These are phyloP conservation scores for Ceratonia siliqua DNA, from an alignment of 306 rosid genomes.

Conservation along the genomic window DNA sequence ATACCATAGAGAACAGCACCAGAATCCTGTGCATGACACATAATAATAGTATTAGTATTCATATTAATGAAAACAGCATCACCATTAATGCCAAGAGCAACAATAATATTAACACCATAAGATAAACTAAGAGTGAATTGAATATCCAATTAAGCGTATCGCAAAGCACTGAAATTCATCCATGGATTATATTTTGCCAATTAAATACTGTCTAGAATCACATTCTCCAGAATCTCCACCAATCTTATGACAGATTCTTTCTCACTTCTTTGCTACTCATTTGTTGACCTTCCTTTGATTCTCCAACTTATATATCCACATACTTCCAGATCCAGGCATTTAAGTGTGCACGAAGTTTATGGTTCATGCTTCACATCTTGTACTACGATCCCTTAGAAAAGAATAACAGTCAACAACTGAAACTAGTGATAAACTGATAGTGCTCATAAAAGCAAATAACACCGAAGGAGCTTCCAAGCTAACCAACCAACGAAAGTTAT, in stretches of 20 bases:
- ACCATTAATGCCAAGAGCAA: conserved; percentile 20
- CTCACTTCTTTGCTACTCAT: background rate
- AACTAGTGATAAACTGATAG: background rate
- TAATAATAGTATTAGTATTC: background rate
- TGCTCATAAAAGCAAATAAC: background rate
- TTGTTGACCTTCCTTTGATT: background rate
- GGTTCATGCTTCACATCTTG: background rate
- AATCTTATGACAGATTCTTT: background rate
- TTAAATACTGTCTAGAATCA: background rate
- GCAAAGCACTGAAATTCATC: conserved; percentile 12
- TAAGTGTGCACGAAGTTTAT: background rate
- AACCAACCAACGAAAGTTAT: background rate
- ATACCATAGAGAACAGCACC: conserved; percentile 31
- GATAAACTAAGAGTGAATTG: background rate
- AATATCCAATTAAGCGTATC: background rate
- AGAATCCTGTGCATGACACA: conserved; percentile 44
- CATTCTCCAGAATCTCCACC: conserved; percentile 5
- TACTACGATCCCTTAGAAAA: background rate
- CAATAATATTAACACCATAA: conserved; percentile 7
- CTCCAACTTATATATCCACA: background rate
- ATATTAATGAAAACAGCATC: background rate
- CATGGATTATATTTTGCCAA: background rate
- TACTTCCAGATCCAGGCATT: conserved; percentile 8
- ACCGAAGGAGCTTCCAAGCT: background rate
- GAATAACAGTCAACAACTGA: background rate